Evolutionary conservation across 352 stramenopile genomes (phyloP).

Genomic region (Phytophthora quininea): DNA sequence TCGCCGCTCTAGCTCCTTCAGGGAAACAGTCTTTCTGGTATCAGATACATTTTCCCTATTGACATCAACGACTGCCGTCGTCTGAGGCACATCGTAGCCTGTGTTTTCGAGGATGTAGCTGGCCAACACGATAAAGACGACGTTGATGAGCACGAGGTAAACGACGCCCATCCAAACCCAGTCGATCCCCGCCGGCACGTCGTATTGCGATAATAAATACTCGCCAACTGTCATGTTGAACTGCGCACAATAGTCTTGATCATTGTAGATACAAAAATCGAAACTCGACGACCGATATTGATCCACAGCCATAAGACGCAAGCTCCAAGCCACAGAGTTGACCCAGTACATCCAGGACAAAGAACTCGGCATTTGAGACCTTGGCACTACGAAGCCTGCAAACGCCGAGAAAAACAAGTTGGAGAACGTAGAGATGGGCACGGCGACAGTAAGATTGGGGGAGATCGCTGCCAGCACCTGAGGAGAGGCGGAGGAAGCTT

Average conservation of each 20-base stretch:
- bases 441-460: constrained; percentile 32
- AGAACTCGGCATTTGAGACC: constrained; percentile 37
- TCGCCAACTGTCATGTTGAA: constrained; percentile 38
- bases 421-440: constrained; percentile 37
- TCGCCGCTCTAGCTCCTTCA: not conserved
- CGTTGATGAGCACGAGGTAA: constrained; percentile 24
- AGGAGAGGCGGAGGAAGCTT: no score
- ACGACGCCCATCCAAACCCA: constrained; percentile 34
- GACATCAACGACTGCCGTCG: not conserved
- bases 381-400: constrained; percentile 44
- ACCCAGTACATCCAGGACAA: constrained; percentile 35
- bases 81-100: constrained; percentile 21
- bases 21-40: not conserved
- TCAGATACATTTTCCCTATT: not conserved
- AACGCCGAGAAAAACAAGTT: constrained; percentile 36
- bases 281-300: constrained; percentile 43
- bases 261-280: constrained; percentile 30
- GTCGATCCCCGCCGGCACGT: constrained; percentile 27
- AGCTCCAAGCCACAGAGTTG: constrained; percentile 41
- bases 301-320: constrained; percentile 38
- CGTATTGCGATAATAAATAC: constrained; percentile 36
- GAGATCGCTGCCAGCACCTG: constrained; percentile 25
- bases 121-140: constrained; percentile 28
- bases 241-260: constrained; percentile 30
- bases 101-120: constrained; percentile 34